Evolutionary conservation across 1,284 basidiomycete species (phyloP).

Genomic region (Rhodotorula sp.): DNA sequence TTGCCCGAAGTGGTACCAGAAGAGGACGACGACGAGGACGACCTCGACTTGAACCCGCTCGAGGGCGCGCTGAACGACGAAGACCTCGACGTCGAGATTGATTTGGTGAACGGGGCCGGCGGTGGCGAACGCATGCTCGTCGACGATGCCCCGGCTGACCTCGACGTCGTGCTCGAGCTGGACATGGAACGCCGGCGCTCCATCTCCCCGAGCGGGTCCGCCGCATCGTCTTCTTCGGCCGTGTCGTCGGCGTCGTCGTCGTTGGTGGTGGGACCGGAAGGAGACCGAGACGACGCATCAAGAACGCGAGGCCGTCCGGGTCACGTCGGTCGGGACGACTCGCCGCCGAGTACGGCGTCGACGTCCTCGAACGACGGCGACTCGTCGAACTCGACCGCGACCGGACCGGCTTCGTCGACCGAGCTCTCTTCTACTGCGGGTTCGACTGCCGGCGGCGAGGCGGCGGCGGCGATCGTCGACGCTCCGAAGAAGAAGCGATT

Average conservation of each 20-base stretch:
- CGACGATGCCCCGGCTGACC: conserved; percentile 20
- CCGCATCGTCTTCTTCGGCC: conserved; percentile 11
- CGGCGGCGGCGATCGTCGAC: not conserved
- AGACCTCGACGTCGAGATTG: conserved; percentile 9
- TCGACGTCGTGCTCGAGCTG: conserved; percentile 3
- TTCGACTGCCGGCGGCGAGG: not conserved
- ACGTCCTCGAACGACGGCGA: conserved; percentile 1
- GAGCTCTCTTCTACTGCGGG: not conserved
- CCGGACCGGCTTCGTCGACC: conserved; percentile 1
- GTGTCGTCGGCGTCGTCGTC: not conserved
- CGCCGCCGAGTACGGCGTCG: conserved; percentile 1
- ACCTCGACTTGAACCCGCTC: conserved; percentile 5
- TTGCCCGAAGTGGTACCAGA: conserved; percentile 12
- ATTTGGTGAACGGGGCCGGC: not conserved
- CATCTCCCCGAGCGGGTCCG: not conserved
- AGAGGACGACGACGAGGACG: conserved; percentile 17
- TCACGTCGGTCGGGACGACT: not conserved
- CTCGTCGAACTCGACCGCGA: conserved; percentile 12
- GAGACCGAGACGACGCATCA: not conserved
- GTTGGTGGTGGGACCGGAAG: not conserved
- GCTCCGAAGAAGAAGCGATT: conserved; percentile 31
- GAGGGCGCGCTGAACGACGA: conserved; percentile 7
- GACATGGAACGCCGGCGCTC: not conserved
- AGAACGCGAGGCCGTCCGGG: not conserved
- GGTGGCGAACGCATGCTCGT: conserved; percentile 16